Evolutionary conservation across 1,284 basidiomycete genomes (phyloP).

Genomic region (Ceratobasidium sp.): DNA sequence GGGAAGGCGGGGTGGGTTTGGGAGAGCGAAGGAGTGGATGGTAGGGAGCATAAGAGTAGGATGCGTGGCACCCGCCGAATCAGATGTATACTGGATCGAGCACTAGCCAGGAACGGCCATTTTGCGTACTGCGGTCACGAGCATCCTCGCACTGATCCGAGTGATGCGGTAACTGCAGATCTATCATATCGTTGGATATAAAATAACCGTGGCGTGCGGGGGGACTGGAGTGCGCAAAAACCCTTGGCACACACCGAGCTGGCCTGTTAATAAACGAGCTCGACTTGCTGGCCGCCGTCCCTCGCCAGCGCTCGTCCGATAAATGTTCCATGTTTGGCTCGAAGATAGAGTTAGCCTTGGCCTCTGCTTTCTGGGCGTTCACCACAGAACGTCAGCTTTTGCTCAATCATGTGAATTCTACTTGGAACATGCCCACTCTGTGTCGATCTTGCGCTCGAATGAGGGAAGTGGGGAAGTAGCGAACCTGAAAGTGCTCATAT

Average conservation of each 20-base stretch:
- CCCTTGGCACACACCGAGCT: not conserved
- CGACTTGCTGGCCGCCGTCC: not conserved
- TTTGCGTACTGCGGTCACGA: conserved; percentile 22
- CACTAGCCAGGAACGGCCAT: conserved; percentile 38
- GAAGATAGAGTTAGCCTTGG: not conserved
- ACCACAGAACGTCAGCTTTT: not conserved
- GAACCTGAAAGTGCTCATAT: too few species aligned
- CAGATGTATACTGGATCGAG: conserved; percentile 29
- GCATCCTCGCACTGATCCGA: not conserved
- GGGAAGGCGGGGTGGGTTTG: not conserved
- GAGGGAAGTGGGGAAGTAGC: too few species aligned
- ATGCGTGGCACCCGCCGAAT: conserved; percentile 28
- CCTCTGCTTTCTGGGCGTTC: not conserved
- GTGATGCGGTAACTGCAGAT: not conserved
- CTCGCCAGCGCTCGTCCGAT: not conserved
- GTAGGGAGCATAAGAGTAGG: conserved; percentile 23
- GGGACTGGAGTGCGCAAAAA: not conserved
- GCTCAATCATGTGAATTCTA: conserved; percentile 1
- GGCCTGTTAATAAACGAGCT: too few species aligned
- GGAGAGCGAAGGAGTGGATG: not conserved
- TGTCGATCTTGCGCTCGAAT: too few species aligned
- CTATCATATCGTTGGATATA: not conserved
- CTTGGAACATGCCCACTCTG: too few species aligned
- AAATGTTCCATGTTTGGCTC: not conserved
- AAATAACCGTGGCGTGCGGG: not conserved